Evolutionary conservation across 352 stramenopile species (phyloP), one percentile per base, ranked within the genome.

Genomic region (Phytopythium kandeliae): DNA sequence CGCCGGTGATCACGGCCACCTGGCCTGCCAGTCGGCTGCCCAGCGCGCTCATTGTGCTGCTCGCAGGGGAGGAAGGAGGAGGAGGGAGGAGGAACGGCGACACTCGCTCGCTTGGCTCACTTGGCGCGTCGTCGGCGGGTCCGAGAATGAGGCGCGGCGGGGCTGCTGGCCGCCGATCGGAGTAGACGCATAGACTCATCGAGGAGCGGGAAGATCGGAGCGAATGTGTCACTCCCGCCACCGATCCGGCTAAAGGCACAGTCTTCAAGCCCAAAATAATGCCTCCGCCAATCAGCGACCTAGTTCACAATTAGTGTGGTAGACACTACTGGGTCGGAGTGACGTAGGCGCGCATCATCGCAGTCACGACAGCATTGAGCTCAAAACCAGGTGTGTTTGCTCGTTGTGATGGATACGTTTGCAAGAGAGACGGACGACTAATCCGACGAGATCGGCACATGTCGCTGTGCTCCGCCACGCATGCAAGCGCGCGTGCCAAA

Each of bases 1-100:
- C 81, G 49, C 84, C 84, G 19, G 84, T 94, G 60, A 94, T 83
- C 28, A 94, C 75, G 40, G 79, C 81, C 55, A 94, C 82, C 65
- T 89, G 77, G 50, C 78, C 77, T 2, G 68, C 68, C 19, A 93
- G 58, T 51, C 80, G 72, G 55, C 60, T 75, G 52, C 74, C 73
- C 35, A 85, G 54, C 17, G 71, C 69, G 58, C 63, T 85, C 71
- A 83, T 85, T 24, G 0, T 59, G 44, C 6, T 48, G 35, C 25
- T 45, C 13, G 11, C 35, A n/a, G 22, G 22, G 54, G 37, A n/a
- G 17, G 13, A 24, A 28, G 24, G 19, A 9, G n/a, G 12, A 5
- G 8, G 37, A 19, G n/a, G 25, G 10, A 16, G 38, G 19, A 8
- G 37, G 38, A 44, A 21, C 19, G 4, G n/a, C 9, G 21, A 11